Percentiles rank a stretch among this genome's conserved stretches.
phyloP scores from a whole-genome alignment of 805 yeast species.

The Sungouiozyma ichnusensis region DNA sequence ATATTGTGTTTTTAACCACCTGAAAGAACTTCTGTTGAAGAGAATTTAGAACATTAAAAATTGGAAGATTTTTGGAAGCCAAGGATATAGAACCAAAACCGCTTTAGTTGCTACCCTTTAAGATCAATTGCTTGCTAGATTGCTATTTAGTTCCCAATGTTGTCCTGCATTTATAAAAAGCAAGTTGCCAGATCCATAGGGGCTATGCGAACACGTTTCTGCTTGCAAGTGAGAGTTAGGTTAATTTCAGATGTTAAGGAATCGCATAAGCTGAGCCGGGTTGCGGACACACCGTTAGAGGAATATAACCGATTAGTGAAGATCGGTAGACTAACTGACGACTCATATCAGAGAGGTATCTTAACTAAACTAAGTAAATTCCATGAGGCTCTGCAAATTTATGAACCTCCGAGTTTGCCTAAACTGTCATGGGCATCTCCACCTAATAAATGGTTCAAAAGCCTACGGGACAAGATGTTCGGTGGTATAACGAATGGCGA shows the following conservation, averaged over 20 bases:
- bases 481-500: slow-evolving; percentile 5
- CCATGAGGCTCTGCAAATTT: slow-evolving; percentile 42
- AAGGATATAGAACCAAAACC: no score
- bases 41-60: no score
- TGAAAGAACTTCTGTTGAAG: no score
- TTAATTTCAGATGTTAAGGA: not conserved
- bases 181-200: no score
- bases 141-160: no score
- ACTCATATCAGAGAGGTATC: slow-evolving; percentile 69
- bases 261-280: not conserved
- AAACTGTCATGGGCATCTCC: slow-evolving; percentile 39
- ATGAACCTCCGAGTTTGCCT: slow-evolving; percentile 52
- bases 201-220: no score
- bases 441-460: slow-evolving; percentile 35
- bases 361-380: slow-evolving; percentile 50
- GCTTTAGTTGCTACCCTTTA: no score
- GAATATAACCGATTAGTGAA: slow-evolving; percentile 41
- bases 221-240: not conserved
- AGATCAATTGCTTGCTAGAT: no score
- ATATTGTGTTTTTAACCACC: no score
- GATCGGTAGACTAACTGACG: slow-evolving; percentile 51
- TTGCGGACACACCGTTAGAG: slow-evolving; percentile 34
- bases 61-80: no score
- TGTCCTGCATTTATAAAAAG: no score
- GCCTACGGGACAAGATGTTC: slow-evolving; percentile 7